Evolutionary conservation across 495 filamentous ascomycete genomes (phyloP).

Genomic region (Aspergillus affinis): DNA sequence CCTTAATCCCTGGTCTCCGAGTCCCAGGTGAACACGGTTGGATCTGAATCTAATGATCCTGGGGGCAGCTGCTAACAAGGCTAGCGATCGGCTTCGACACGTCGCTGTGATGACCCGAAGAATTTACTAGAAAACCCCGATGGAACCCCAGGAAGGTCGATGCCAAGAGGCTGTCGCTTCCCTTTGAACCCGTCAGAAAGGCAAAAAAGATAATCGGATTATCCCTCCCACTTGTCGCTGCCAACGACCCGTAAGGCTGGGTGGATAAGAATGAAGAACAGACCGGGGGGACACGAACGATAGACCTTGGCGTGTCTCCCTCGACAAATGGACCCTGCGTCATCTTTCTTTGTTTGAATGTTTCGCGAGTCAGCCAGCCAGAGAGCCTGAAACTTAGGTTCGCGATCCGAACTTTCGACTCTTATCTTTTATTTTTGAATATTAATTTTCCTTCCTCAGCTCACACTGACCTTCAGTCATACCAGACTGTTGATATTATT

Average conservation of each 20-base stretch:
- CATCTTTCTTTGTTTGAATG: slow-evolving; percentile 4
- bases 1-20: neutral
- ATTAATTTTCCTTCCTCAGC: neutral
- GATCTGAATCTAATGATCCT: slow-evolving; percentile 20
- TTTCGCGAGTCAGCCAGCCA: neutral
- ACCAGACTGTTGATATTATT: neutral
- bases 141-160: neutral
- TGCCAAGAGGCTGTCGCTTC: neutral
- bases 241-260: neutral
- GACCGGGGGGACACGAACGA: neutral
- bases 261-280: slow-evolving; percentile 4
- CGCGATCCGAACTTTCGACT: neutral
- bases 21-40: neutral
- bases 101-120: slow-evolving; percentile 2
- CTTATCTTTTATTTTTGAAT: neutral
- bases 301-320: slow-evolving; percentile 17
- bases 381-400: neutral
- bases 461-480: neutral
- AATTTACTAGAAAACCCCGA: neutral
- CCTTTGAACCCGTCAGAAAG: neutral
- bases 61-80: slow-evolving; percentile 9
- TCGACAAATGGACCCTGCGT: slow-evolving; percentile 9
- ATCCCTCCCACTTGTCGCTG: neutral
- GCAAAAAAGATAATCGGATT: neutral
- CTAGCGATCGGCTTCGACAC: slow-evolving; percentile 11